Base-by-base conservation (phyloP, 345 rosid genomes). In the Salix udensis region DNA sequence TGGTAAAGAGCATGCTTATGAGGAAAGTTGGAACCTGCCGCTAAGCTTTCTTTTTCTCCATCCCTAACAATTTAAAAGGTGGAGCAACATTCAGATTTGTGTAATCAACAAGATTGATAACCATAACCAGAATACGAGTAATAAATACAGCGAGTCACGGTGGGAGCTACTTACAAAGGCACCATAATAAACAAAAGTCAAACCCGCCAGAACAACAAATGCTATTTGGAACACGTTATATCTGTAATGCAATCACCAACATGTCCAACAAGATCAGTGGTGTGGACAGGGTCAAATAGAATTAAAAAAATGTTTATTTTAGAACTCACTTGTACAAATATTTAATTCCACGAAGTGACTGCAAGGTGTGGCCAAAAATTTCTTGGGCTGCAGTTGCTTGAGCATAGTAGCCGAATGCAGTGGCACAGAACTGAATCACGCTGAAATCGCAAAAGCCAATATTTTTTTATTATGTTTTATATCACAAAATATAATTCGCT, bases 381-480 rank as follows among this genome's bases (percentile, higher is more conserved):
- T 96, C 98, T 68, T 96, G 99, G 0, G 98, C 99, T 67, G 99
- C 98, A 2, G 97, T 96, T 78, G 99, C 99, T 89, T 92, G 98
- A 67, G 97, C 98, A 76, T 92, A 96, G 82, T 92, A 96, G 80
- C 93, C 99, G 81, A 96, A 96, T 74, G 99, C 97, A 9, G 96
- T 91, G 74, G 98, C 81, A 40, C 98, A 96, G 78, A 96, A 94
- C 31, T 96, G 98, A 81, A 96, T 96, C 76, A 96, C 98, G 84
- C 99, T 96, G 94, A 74, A 87, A 81, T 55, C 61, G 71, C 61
- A 80, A 60, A 73, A 75, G 75, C 75, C 73, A 61, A 71, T 50
- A 77, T 37, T 40, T 69, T 16, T 69, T 66, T 65, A 73, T 34
- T 34, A 39, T 14, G 52, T 36, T 26, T 48, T 30, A 4, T 53